These are phyloP conservation scores for Coemansia sp. DNA, from an alignment of 192 early-diverging fungal species.

Conservation along the genomic window DNA sequence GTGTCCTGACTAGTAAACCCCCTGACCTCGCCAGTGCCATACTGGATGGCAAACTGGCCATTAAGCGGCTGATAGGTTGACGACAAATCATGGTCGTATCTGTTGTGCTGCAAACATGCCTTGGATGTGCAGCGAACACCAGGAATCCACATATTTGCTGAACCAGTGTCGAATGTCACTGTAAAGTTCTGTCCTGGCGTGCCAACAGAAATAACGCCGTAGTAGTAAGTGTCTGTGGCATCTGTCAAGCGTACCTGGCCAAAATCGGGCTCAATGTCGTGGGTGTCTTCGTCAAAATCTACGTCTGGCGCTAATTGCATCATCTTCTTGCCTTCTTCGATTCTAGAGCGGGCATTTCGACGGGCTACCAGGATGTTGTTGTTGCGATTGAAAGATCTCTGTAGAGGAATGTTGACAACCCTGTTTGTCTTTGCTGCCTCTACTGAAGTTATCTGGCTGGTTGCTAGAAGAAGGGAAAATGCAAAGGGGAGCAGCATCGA, in stretches of 20 bases:
- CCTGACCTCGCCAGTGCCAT: conserved; percentile 54
- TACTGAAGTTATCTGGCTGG: neutral
- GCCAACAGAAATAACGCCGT: conserved; percentile 64
- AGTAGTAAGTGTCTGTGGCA: conserved; percentile 58
- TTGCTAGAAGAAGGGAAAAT: neutral
- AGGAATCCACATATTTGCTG: conserved; percentile 70
- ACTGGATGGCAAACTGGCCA: conserved; percentile 51
- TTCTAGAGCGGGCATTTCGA: conserved; percentile 25
- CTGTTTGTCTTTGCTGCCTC: neutral
- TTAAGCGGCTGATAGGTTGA: conserved; percentile 47
- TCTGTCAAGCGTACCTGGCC: conserved; percentile 51
- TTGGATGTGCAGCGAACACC: conserved; percentile 49
- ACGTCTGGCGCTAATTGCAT: conserved; percentile 48
- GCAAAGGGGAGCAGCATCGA: conserved; percentile 2
- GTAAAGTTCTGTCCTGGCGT: conserved; percentile 68
- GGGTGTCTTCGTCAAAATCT: conserved; percentile 49
- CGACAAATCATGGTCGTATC: conserved; percentile 46
- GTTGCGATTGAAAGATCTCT: conserved; percentile 54
- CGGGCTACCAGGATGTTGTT: conserved; percentile 52
- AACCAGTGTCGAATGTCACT: conserved; percentile 74
- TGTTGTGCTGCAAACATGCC: conserved; percentile 47
- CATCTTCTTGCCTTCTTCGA: conserved; percentile 22
- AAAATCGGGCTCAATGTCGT: conserved; percentile 51
- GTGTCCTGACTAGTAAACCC: conserved; percentile 54
- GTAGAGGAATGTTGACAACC: conserved; percentile 40